These are phyloP conservation scores for Calocybe indica DNA, from an alignment of 768 basidiomycete genomes.

Conservation along the genomic window DNA sequence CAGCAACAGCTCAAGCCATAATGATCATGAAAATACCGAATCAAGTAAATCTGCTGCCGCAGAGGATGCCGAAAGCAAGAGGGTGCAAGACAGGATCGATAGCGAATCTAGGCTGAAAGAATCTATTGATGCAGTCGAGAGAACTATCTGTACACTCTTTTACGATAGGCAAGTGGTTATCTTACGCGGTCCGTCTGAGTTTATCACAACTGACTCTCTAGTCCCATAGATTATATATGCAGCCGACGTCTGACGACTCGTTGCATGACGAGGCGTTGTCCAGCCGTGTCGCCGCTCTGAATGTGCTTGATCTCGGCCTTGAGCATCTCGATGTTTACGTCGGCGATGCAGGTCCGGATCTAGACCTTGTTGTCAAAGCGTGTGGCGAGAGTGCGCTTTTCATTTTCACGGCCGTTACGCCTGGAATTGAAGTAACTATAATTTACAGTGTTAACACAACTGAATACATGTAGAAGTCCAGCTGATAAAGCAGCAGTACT, in stretches of 20 bases:
- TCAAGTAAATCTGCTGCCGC: constrained; percentile 26
- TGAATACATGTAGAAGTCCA: constrained; percentile 48
- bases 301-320: constrained; percentile 82
- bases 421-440: background rate
- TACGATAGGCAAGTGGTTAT: constrained; percentile 67
- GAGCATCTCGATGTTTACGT: constrained; percentile 88
- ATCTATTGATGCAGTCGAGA: constrained; percentile 71
- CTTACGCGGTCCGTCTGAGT: background rate
- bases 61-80: constrained; percentile 24
- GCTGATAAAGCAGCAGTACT: constrained; percentile 75
- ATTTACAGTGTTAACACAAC: constrained; percentile 24
- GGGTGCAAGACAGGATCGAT: constrained; percentile 24
- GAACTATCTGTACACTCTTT: constrained; percentile 61
- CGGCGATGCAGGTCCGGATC: constrained; percentile 39
- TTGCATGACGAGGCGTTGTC: constrained; percentile 89
- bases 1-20: background rate
- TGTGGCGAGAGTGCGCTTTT: constrained; percentile 73
- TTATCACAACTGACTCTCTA: constrained; percentile 17
- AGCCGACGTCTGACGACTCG: constrained; percentile 58
- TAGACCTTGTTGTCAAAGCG: constrained; percentile 59
- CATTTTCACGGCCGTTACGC: background rate
- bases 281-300: constrained; percentile 84
- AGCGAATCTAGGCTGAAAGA: constrained; percentile 45
- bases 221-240: constrained; percentile 57
- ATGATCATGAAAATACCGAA: constrained; percentile 25